Percentiles rank a stretch among this genome's conserved stretches.
Conservation (phyloP, 495 filamentous ascomycete species). For the Penicillium herquei region DNA sequence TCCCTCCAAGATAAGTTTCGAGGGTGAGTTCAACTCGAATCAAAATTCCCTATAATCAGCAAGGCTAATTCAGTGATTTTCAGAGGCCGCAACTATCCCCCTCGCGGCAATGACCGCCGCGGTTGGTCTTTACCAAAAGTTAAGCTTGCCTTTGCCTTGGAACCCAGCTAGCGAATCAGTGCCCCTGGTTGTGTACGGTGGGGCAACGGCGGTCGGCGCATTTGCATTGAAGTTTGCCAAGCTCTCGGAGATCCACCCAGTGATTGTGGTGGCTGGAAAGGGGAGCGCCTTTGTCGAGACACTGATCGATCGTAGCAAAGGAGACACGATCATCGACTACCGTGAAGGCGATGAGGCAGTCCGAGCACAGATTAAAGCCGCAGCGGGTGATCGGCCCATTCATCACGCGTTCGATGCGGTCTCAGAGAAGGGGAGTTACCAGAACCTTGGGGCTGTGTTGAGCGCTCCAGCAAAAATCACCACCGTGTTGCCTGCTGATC, state of each 20-base stretch:
- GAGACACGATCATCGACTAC: slow-evolving; percentile 72
- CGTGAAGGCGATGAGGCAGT: slow-evolving; percentile 41
- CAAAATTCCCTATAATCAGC: too few relatives aligned
- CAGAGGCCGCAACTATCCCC: slow-evolving; percentile 67
- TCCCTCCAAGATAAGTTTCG: slow-evolving; percentile 61
- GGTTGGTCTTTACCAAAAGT: slow-evolving; percentile 56
- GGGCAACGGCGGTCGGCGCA: slow-evolving; percentile 62
- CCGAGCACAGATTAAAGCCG: slow-evolving; percentile 20
- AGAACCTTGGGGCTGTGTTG: slow-evolving; percentile 22
- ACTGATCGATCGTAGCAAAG: slow-evolving; percentile 61
- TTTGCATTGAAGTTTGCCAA: slow-evolving; percentile 67
- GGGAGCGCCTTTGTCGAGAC: slow-evolving; percentile 54
- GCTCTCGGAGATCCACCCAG: slow-evolving; percentile 68
- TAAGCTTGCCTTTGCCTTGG: slow-evolving; percentile 68
- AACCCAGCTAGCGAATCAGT: slow-evolving; percentile 36
- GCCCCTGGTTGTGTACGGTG: slow-evolving; percentile 69
- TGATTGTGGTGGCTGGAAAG: slow-evolving; percentile 67
- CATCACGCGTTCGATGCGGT: slow-evolving; percentile 62
- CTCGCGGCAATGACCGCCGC: slow-evolving; percentile 75
- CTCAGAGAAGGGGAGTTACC: slow-evolving; percentile 48
- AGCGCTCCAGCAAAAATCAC: slow-evolving; percentile 47
- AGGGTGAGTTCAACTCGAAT: slow-evolving; percentile 46
- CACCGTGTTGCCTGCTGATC: slow-evolving; percentile 42
- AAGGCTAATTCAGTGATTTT: background rate
- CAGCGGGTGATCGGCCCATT: slow-evolving; percentile 15